These are phyloP conservation scores for Sherardia arvensis DNA, from an alignment of 257 asterid species.

Conservation along the genomic window DNA sequence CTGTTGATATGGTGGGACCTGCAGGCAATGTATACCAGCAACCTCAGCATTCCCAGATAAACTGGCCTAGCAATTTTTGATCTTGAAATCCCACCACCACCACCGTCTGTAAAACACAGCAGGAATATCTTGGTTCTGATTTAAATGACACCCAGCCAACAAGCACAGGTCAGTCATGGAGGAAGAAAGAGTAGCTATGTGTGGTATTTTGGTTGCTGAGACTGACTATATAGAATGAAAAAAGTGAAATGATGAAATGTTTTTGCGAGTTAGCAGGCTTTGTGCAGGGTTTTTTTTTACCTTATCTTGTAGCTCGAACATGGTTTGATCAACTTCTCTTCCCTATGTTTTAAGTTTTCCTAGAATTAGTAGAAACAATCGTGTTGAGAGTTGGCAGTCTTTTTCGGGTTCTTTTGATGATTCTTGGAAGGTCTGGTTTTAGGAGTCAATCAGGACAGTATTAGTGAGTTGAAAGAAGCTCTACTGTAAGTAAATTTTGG, in stretches of 20 bases:
- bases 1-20: constrained; percentile 74
- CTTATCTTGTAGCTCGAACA: constrained; percentile 24
- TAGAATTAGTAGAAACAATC: constrained; percentile 14
- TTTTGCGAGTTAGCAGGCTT: constrained; percentile 32
- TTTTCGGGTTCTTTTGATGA: constrained; percentile 19
- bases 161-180: constrained; percentile 30
- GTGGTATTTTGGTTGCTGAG: constrained; percentile 25
- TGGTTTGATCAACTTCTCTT: constrained; percentile 25
- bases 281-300: constrained; percentile 14
- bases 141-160: constrained; percentile 11
- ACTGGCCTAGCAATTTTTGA: constrained; percentile 83
- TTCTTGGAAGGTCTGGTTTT: constrained; percentile 7
- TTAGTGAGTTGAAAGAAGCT: constrained; percentile 11
- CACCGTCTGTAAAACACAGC: constrained; percentile 18
- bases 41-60: constrained; percentile 74
- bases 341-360: not conserved
- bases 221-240: constrained; percentile 17
- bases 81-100: not conserved
- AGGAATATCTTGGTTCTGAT: constrained; percentile 19
- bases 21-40: constrained; percentile 64
- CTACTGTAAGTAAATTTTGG: constrained; percentile 52
- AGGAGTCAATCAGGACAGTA: constrained; percentile 18
- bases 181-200: constrained; percentile 21
- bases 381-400: constrained; percentile 15
- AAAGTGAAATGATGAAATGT: constrained; percentile 35